phyloP scores from a whole-genome alignment of 805 yeast species.

The Ogataea wickerhamii region DNA sequence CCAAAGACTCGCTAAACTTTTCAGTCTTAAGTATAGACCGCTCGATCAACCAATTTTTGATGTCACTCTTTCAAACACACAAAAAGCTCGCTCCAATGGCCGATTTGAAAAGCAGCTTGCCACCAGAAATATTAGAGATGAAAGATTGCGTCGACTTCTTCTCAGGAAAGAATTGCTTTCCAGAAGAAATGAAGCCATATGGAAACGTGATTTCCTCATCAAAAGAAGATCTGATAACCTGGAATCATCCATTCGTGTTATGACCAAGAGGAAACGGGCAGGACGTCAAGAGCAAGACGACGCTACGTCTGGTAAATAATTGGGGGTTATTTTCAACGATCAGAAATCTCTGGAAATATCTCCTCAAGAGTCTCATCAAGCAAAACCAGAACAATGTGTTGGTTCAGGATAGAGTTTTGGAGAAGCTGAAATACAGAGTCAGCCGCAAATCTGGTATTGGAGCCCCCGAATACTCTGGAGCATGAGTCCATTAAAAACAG shows the following conservation, averaged over 20 bases:
- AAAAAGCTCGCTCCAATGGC: conserved; percentile 1
- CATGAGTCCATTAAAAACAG: conserved; percentile 59
- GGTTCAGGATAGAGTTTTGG: conserved; percentile 70
- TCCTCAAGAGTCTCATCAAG: conserved; percentile 55
- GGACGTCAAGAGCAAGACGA: too few relatives aligned
- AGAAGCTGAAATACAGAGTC: conserved; percentile 56
- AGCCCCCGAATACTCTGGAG: conserved; percentile 68
- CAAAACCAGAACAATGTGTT: conserved; percentile 56
- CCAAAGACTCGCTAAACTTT: conserved; percentile 9
- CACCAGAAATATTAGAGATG: neutral
- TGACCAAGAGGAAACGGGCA: conserved; percentile 6
- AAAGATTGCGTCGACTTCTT: conserved; percentile 5
- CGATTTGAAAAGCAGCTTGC: conserved; percentile 1
- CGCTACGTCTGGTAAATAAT: neutral
- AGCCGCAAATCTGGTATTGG: conserved; percentile 63
- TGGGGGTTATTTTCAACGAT: conserved; percentile 1
- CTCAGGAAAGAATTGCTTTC: conserved; percentile 6
- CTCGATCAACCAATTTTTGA: conserved; percentile 13
- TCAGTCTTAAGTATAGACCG: conserved; percentile 14
- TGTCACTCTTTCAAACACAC: conserved; percentile 6
- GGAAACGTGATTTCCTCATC: conserved; percentile 9
- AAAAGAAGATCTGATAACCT: conserved; percentile 4
- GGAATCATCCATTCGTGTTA: conserved; percentile 4
- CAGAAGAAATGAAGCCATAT: conserved; percentile 5
- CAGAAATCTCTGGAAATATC: conserved; percentile 36